These are phyloP conservation scores for Aspergillus sp. DNA, from an alignment of 2,329 filamentous ascomycete species.

Conservation along the genomic window DNA sequence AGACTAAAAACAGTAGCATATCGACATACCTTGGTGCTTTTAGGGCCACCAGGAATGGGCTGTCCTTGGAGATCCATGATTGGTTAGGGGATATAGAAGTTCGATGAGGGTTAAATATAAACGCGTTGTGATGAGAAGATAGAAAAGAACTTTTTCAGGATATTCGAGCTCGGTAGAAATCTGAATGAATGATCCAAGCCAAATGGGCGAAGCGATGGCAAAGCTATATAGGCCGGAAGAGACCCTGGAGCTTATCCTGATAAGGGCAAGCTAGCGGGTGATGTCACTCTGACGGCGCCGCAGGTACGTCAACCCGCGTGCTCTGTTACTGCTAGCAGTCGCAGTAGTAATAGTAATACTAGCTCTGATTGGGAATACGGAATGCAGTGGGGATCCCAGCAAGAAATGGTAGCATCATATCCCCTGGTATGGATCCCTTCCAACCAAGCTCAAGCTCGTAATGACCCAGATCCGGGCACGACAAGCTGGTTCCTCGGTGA, in stretches of 20 bases:
- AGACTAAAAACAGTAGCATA: neutral
- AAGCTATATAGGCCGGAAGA: slow-evolving; percentile 16
- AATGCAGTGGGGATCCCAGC: too few species aligned
- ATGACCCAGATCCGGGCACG: too few species aligned
- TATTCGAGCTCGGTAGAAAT: neutral
- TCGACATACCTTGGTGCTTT: slow-evolving; percentile 29
- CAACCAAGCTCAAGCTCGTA: too few species aligned
- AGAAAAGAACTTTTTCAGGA: neutral
- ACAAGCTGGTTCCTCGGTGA: too few species aligned
- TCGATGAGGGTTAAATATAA: neutral
- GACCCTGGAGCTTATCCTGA: neutral
- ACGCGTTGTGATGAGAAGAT: neutral
- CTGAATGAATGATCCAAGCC: neutral
- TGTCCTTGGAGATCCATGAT: slow-evolving; percentile 36
- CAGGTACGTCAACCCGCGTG: slow-evolving; percentile 1
- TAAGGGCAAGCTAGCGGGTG: slow-evolving; percentile 7
- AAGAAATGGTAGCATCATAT: too few species aligned
- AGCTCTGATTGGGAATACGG: too few species aligned
- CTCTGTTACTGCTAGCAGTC: too few species aligned
- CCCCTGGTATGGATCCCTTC: too few species aligned
- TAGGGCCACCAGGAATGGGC: slow-evolving; percentile 22
- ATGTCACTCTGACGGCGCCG: slow-evolving; percentile 27
- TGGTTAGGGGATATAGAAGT: slow-evolving; percentile 11
- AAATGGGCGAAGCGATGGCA: slow-evolving; percentile 4
- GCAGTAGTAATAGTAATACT: too few species aligned